A percentile compares a stretch with the other conserved stretches of the same genome.
Conservation (phyloP, 225 moss, liverwort and hornwort species). For the Pleurozium schreberi region DNA sequence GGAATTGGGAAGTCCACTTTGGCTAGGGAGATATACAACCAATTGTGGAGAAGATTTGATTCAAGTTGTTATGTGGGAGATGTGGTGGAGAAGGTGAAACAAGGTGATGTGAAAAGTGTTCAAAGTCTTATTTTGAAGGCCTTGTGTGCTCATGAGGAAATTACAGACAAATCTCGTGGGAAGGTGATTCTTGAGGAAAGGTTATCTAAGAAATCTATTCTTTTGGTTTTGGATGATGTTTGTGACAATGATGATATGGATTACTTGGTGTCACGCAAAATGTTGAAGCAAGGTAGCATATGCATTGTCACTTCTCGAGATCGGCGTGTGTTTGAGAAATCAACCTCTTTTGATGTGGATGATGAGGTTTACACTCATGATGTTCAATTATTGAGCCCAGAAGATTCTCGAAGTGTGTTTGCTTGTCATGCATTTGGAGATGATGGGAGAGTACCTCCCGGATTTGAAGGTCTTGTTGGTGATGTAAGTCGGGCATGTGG, state of each 20-base stretch:
- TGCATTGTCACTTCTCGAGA: not conserved
- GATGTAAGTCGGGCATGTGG: not conserved
- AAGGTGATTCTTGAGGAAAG: not conserved
- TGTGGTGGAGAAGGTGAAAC: not conserved
- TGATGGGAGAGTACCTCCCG: not conserved
- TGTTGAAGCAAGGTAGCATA: not conserved
- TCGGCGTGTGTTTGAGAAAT: not conserved
- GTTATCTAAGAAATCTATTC: not conserved
- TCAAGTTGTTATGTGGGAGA: not conserved
- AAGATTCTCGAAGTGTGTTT: not conserved
- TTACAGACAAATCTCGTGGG: not conserved
- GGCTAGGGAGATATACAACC: not conserved
- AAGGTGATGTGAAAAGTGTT: not conserved
- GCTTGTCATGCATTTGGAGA: not conserved
- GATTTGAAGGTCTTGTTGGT: not conserved
- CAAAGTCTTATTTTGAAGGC: not conserved
- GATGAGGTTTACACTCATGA: not conserved
- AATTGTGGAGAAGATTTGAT: not conserved
- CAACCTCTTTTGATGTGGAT: not conserved
- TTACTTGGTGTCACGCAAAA: not conserved
- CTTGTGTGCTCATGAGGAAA: not conserved
- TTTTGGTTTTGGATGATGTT: not conserved
- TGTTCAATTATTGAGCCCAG: not conserved
- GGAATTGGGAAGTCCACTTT: not conserved
- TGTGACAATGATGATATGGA: not conserved